Evolutionary conservation across 140 eudicot genomes (phyloP).

Genomic region (Anethum foeniculum): DNA sequence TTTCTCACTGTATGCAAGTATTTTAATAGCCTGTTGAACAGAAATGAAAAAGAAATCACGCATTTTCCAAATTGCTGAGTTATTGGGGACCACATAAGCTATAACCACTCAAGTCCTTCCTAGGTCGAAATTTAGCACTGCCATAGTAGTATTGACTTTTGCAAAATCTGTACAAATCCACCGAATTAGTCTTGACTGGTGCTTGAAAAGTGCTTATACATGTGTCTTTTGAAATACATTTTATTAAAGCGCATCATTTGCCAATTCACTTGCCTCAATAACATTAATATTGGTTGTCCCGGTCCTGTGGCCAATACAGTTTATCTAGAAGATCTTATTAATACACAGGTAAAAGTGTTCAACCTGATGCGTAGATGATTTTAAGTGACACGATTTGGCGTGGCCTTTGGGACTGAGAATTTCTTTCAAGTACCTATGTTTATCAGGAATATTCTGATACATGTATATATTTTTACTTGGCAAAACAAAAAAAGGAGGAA

Average conservation of each 20-base stretch:
- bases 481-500: background rate
- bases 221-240: background rate
- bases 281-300: background rate
- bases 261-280: background rate
- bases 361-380: background rate
- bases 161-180: background rate
- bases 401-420: background rate
- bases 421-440: background rate
- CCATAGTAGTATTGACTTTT: background rate
- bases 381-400: background rate
- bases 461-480: background rate
- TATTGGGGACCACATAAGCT: background rate
- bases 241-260: background rate
- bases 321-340: background rate
- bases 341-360: background rate
- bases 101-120: background rate
- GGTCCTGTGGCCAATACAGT: background rate
- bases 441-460: background rate
- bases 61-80: background rate
- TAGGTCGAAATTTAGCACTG: background rate
- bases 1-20: background rate
- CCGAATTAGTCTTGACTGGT: background rate
- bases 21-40: background rate
- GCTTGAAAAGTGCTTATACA: background rate
- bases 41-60: background rate